Conservation (phyloP, 2,329 filamentous ascomycete species). For the Sarocladium brachiariae region DNA sequence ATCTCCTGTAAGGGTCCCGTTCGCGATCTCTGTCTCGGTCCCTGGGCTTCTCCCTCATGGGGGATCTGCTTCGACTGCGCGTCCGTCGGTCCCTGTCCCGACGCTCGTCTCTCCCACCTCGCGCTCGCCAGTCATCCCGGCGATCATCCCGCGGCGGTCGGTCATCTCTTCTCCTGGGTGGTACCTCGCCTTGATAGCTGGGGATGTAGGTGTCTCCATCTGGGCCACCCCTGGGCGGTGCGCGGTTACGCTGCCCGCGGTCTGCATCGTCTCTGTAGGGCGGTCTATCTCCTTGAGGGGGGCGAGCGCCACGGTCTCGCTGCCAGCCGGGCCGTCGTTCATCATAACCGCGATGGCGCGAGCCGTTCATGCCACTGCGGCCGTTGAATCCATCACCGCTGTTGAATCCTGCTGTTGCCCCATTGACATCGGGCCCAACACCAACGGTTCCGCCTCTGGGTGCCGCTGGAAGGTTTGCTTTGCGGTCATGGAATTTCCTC, state of each 20-base stretch:
- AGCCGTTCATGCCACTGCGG: constrained; percentile 41
- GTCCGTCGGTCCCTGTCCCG: constrained; percentile 28
- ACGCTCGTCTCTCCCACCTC: constrained; percentile 20
- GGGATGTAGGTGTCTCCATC: constrained; percentile 47
- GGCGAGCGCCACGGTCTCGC: constrained; percentile 42
- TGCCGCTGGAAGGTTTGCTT: constrained; percentile 77
- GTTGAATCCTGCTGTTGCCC: constrained; percentile 39
- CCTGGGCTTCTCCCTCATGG: constrained; percentile 29
- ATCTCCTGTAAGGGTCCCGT: constrained; percentile 17
- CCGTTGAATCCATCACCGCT: constrained; percentile 43
- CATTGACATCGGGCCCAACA: constrained; percentile 52
- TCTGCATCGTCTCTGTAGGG: constrained; percentile 28
- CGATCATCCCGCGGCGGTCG: constrained; percentile 22
- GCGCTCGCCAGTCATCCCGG: constrained; percentile 13
- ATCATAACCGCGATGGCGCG: constrained; percentile 37
- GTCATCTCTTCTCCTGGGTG: constrained; percentile 21
- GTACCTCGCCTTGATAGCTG: constrained; percentile 33
- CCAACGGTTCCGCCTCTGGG: constrained; percentile 89
- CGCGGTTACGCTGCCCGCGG: constrained; percentile 29
- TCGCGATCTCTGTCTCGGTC: constrained; percentile 38
- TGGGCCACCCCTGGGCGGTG: constrained; percentile 20
- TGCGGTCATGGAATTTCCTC: constrained; percentile 81
- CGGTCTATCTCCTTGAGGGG: constrained; percentile 34
- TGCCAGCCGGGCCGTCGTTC: constrained; percentile 49
- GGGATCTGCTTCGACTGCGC: constrained; percentile 34